A percentile compares a stretch with the other conserved stretches of the same genome.
These are phyloP conservation scores for Lecanicillium sp. DNA, from an alignment of 2,329 filamentous ascomycete species.

Conservation along the genomic window DNA sequence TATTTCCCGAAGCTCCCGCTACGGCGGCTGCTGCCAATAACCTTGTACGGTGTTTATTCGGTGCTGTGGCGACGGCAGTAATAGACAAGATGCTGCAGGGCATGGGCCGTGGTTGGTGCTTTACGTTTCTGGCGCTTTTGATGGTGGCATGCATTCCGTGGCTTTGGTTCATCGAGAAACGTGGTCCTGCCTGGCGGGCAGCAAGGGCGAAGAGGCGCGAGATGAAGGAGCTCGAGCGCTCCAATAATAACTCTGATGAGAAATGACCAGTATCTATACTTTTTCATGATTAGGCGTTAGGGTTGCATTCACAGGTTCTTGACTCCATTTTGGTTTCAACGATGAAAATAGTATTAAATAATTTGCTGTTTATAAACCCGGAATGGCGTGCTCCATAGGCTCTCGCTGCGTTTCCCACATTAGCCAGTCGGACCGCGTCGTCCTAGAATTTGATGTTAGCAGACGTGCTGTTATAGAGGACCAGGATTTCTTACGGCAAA, in stretches of 20 bases:
- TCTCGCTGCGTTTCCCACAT: slow-evolving; percentile 81
- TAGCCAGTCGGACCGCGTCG: slow-evolving; percentile 93
- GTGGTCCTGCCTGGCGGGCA: slow-evolving; percentile 42
- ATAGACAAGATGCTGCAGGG: slow-evolving; percentile 48
- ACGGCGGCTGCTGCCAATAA: slow-evolving; percentile 59
- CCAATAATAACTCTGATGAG: neutral
- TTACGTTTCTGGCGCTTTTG: slow-evolving; percentile 47
- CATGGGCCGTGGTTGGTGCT: slow-evolving; percentile 56
- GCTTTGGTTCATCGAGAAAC: slow-evolving; percentile 39
- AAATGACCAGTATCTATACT: neutral
- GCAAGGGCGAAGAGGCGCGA: slow-evolving; percentile 33
- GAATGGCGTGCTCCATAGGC: slow-evolving; percentile 57
- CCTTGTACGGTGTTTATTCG: slow-evolving; percentile 51
- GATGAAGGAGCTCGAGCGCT: slow-evolving; percentile 2
- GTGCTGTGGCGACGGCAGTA: slow-evolving; percentile 49
- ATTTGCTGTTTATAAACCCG: slow-evolving; percentile 42
- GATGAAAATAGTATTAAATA: neutral
- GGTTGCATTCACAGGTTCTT: too few species aligned
- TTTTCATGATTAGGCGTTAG: slow-evolving; percentile 4
- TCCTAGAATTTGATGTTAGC: slow-evolving; percentile 40
- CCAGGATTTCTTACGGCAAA: slow-evolving; percentile 60
- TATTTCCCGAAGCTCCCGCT: slow-evolving; percentile 51
- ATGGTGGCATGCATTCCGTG: slow-evolving; percentile 39
- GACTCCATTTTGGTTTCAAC: too few species aligned
- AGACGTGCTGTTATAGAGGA: slow-evolving; percentile 7